These are phyloP conservation scores for Penicillium freii DNA, from an alignment of 2,329 filamentous ascomycete genomes.

Conservation along the genomic window DNA sequence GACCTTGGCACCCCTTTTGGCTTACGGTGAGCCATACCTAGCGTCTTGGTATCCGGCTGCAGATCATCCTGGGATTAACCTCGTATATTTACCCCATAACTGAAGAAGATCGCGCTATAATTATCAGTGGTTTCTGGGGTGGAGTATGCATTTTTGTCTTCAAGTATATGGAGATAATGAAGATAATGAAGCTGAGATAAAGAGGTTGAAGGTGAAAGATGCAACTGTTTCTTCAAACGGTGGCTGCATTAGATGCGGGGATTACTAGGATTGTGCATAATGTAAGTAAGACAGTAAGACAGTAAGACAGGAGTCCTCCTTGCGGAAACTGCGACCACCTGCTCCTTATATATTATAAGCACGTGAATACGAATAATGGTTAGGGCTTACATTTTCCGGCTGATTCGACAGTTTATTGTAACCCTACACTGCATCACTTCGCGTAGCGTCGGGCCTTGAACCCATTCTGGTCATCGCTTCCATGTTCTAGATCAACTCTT, in stretches of 20 bases:
- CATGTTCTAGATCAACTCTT: neutral
- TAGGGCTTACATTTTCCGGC: neutral
- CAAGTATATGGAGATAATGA: too few species aligned
- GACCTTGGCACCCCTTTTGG: neutral
- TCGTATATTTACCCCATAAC: neutral
- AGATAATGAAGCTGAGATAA: neutral
- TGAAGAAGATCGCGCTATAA: neutral
- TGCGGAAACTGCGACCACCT: neutral
- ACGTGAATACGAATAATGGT: too few species aligned
- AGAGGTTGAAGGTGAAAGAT: neutral
- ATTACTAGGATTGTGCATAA: neutral
- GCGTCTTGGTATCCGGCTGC: neutral
- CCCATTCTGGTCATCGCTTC: neutral
- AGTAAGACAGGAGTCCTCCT: neutral
- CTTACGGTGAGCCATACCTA: neutral
- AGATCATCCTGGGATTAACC: neutral
- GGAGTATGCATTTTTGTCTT: neutral
- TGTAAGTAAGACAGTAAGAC: neutral
- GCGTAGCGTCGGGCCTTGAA: neutral
- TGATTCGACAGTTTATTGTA: too few species aligned
- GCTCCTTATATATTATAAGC: neutral
- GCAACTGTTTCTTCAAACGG: neutral
- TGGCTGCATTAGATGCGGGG: neutral
- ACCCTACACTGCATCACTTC: neutral
- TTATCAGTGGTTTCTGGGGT: too few species aligned